These are phyloP conservation scores for Chytriomyces sp. DNA, from an alignment of 192 early-diverging fungal genomes.

Conservation along the genomic window DNA sequence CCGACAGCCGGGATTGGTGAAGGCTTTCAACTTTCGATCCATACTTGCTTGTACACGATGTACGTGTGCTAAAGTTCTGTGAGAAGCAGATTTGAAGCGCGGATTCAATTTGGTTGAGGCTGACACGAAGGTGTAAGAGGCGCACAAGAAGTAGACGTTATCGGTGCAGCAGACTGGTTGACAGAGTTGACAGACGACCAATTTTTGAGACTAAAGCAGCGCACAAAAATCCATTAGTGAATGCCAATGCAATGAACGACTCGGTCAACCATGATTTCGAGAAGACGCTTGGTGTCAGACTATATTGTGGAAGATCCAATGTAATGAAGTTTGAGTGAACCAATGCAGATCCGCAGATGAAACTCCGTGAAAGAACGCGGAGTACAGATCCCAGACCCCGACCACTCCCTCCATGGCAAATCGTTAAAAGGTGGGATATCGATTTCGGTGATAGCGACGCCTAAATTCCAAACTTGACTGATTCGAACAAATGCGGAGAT, in stretches of 20 bases:
- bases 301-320: background rate
- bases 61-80: constrained; percentile 59
- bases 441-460: background rate
- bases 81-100: constrained; percentile 61
- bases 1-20: no score
- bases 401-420: background rate
- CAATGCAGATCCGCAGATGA: background rate
- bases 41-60: constrained; percentile 60
- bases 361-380: background rate
- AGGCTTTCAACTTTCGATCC: no score
- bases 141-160: background rate
- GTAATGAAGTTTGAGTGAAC: background rate
- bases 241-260: constrained; percentile 55
- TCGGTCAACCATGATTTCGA: constrained; percentile 62
- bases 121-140: constrained; percentile 51
- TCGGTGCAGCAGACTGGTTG: background rate
- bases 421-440: background rate
- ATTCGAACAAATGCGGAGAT: constrained; percentile 10
- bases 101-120: constrained; percentile 55
- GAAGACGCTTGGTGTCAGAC: constrained; percentile 14
- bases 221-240: constrained; percentile 57
- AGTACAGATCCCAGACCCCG: background rate
- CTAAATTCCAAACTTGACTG: background rate
- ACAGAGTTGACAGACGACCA: constrained; percentile 37
- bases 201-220: constrained; percentile 5